Evolutionary conservation across 2,329 filamentous ascomycete genomes (phyloP).

Genomic region (Alternaria postmessia): DNA sequence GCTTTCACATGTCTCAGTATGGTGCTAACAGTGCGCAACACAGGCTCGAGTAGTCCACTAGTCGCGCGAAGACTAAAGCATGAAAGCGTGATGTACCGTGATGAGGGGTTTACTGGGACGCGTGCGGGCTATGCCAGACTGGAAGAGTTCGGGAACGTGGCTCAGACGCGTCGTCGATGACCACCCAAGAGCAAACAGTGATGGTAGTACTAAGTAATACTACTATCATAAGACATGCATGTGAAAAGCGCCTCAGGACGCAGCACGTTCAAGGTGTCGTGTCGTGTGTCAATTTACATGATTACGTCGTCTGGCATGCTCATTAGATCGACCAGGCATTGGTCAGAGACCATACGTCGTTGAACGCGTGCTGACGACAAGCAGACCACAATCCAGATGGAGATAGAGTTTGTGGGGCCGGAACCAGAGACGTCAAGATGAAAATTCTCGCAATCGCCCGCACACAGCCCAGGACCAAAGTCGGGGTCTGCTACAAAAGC

Average conservation of each 20-base stretch:
- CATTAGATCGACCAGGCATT: constrained; percentile 1
- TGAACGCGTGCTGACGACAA: constrained; percentile 22
- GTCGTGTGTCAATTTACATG: constrained; percentile 9
- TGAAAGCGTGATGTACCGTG: constrained; percentile 13
- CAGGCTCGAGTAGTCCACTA: constrained; percentile 31
- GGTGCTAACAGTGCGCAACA: constrained; percentile 24
- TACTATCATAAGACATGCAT: constrained; percentile 18
- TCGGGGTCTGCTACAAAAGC: background rate
- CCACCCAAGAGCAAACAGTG: constrained; percentile 19
- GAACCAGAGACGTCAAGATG: constrained; percentile 17
- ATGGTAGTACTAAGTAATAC: constrained; percentile 17
- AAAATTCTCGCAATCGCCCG: background rate
- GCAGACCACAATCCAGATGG: constrained; percentile 16
- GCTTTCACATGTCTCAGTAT: background rate
- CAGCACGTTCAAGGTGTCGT: constrained; percentile 27
- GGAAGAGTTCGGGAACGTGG: constrained; percentile 15
- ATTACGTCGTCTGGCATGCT: constrained; percentile 1
- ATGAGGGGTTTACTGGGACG: constrained; percentile 21
- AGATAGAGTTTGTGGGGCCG: constrained; percentile 8
- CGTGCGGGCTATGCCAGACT: constrained; percentile 8
- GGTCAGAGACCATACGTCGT: constrained; percentile 4
- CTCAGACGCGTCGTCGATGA: constrained; percentile 14
- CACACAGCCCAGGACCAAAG: constrained; percentile 3
- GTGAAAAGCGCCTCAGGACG: constrained; percentile 17
- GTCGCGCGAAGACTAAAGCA: constrained; percentile 6